Evolutionary conservation across 345 rosid genomes (phyloP).

Genomic region (Linum tenue): DNA sequence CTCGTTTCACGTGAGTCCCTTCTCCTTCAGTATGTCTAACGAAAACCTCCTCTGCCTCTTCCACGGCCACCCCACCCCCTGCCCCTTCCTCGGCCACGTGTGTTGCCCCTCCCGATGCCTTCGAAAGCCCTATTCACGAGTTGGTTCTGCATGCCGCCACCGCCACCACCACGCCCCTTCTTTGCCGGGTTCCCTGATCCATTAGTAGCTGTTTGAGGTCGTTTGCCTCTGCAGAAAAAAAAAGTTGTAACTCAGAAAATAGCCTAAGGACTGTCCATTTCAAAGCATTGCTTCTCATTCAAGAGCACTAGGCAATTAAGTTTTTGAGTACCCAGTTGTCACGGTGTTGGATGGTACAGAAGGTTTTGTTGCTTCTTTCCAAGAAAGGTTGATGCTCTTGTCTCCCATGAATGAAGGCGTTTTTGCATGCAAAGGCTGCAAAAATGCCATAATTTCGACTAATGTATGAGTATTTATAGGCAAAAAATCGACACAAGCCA

Average conservation of each 20-base stretch:
- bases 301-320: background rate
- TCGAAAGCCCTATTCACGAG: conserved; percentile 83
- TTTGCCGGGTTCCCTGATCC: conserved; percentile 48
- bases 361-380: conserved; percentile 80
- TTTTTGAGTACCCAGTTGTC: conserved; percentile 43
- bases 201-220: conserved; percentile 53
- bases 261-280: background rate
- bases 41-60: conserved; percentile 53
- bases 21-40: conserved; percentile 21
- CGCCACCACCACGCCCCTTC: conserved; percentile 62
- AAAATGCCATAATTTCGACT: background rate
- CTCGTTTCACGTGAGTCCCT: too few relatives aligned
- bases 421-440: conserved; percentile 81
- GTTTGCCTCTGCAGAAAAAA: conserved; percentile 50
- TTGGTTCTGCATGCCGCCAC: conserved; percentile 46
- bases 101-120: conserved; percentile 59
- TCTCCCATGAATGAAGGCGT: conserved; percentile 86
- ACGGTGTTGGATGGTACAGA: conserved; percentile 35
- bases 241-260: background rate
- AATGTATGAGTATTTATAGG: background rate
- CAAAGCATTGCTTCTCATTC: background rate
- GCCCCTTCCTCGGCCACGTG: conserved; percentile 45
- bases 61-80: conserved; percentile 48
- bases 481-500: background rate
- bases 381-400: conserved; percentile 73